Percentiles rank a stretch among this genome's conserved stretches.
phyloP scores from a whole-genome alignment of 768 basidiomycete species.

The Mycena venus region DNA sequence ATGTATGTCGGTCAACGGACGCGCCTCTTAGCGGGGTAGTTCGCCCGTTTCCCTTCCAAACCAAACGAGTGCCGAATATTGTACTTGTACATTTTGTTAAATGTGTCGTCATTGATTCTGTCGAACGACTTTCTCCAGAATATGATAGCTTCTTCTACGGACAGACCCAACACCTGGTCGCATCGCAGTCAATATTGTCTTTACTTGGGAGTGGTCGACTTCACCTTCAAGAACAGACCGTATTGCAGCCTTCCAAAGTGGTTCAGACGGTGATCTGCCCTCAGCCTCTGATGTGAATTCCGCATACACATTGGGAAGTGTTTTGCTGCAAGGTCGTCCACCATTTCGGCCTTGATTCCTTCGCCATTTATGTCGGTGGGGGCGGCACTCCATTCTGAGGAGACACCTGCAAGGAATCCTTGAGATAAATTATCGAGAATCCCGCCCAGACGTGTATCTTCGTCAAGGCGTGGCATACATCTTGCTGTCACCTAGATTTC shows the following conservation, averaged over 20 bases:
- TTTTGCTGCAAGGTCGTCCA: slow-evolving; percentile 86
- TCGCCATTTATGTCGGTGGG: slow-evolving; percentile 67
- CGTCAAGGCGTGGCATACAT: slow-evolving; percentile 90
- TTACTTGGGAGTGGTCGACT: neutral
- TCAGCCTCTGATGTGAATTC: slow-evolving; percentile 84
- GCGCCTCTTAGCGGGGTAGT: slow-evolving; percentile 94
- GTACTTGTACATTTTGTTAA: slow-evolving; percentile 98
- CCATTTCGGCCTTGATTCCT: slow-evolving; percentile 92
- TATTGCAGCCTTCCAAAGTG: slow-evolving; percentile 94
- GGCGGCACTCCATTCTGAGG: slow-evolving; percentile 81
- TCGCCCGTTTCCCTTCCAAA: slow-evolving; percentile 93
- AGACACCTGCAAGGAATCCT: slow-evolving; percentile 92
- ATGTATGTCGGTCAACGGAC: slow-evolving; percentile 25
- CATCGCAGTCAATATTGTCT: neutral
- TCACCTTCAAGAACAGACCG: slow-evolving; percentile 94
- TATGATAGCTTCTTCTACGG: slow-evolving; percentile 92
- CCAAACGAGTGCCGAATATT: slow-evolving; percentile 97
- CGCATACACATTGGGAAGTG: slow-evolving; percentile 99
- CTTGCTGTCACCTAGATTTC: slow-evolving; percentile 82
- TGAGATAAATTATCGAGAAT: slow-evolving; percentile 92
- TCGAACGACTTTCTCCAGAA: slow-evolving; percentile 95
- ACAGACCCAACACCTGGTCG: slow-evolving; percentile 86
- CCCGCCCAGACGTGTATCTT: slow-evolving; percentile 91
- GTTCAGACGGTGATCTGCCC: slow-evolving; percentile 87
- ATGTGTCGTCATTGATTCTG: slow-evolving; percentile 89